Percentiles rank a stretch among this genome's conserved stretches.
Evolutionary conservation across 2,329 filamentous ascomycete genomes (phyloP).

Genomic region (Bretziella fagacearum): DNA sequence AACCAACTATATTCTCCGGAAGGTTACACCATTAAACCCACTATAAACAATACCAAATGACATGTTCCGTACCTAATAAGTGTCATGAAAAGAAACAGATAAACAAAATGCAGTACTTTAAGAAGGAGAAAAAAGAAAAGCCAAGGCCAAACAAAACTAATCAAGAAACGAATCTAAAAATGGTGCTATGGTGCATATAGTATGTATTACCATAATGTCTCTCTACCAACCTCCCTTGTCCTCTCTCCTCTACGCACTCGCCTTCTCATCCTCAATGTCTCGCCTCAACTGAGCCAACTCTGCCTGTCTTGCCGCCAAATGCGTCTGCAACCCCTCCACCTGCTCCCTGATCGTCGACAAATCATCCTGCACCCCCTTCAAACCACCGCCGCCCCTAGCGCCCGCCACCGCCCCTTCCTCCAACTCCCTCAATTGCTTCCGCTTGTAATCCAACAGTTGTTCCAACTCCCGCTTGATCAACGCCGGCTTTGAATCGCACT

Average conservation of each 20-base stretch:
- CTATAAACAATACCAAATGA: too few relatives aligned
- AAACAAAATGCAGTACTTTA: too few relatives aligned
- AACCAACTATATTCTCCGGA: too few relatives aligned
- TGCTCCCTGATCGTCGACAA: slow-evolving; percentile 84
- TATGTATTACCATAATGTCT: neutral
- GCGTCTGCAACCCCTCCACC: slow-evolving; percentile 73
- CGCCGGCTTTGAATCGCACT: slow-evolving; percentile 66
- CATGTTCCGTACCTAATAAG: too few relatives aligned
- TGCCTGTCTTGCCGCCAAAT: slow-evolving; percentile 60
- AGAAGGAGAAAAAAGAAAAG: slow-evolving; percentile 10
- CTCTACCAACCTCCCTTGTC: slow-evolving; percentile 2
- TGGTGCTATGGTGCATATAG: neutral
- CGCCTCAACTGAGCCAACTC: slow-evolving; percentile 58
- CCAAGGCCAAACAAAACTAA: neutral
- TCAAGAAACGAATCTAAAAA: neutral
- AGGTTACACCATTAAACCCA: too few relatives aligned
- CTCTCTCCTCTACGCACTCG: slow-evolving; percentile 25
- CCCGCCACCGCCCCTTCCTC: slow-evolving; percentile 54
- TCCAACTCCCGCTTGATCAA: slow-evolving; percentile 89
- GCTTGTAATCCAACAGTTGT: slow-evolving; percentile 88
- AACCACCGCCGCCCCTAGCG: slow-evolving; percentile 45
- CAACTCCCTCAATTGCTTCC: slow-evolving; percentile 56
- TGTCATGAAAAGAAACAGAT: too few relatives aligned
- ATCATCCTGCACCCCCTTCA: slow-evolving; percentile 71
- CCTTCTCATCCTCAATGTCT: slow-evolving; percentile 78